A percentile compares a stretch with the other conserved stretches of the same genome.
Conservation (phyloP, 1,284 basidiomycete species). For the Sphaerobolus stellatus region DNA sequence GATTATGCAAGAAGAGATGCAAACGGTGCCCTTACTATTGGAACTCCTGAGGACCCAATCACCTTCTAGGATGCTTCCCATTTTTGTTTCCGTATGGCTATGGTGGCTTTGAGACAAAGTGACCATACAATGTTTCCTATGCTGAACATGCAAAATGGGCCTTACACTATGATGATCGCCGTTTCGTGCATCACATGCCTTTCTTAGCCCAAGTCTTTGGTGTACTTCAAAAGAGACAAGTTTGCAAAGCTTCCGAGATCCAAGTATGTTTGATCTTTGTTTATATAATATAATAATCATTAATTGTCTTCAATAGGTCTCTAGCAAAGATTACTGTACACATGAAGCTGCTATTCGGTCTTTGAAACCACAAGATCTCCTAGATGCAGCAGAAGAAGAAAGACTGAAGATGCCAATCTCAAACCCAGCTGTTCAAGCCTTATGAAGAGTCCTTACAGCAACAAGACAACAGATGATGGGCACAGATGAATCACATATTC, state of each 20-base stretch:
- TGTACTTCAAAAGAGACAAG: neutral
- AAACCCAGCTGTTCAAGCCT: neutral
- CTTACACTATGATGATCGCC: neutral
- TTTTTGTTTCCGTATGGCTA: constrained; percentile 1
- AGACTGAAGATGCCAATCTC: neutral
- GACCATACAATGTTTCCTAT: neutral
- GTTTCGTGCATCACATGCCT: neutral
- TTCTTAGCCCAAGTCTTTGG: neutral
- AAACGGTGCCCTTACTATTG: neutral
- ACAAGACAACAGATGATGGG: neutral
- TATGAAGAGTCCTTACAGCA: neutral
- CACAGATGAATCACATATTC: neutral
- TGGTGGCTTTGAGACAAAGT: neutral
- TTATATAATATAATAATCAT: no score
- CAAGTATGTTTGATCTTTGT: neutral
- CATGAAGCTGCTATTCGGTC: neutral
- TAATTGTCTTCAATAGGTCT: no score
- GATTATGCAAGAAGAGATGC: neutral
- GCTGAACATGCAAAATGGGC: constrained; percentile 1
- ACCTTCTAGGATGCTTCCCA: neutral
- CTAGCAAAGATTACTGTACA: no score
- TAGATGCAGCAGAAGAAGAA: neutral
- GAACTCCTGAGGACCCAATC: neutral
- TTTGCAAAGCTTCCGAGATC: neutral
- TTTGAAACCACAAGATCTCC: neutral